Evolutionary conservation across 257 asterid genomes (phyloP), one percentile per base, ranked within the genome.

Genomic region (Anisodus tanguticus): DNA sequence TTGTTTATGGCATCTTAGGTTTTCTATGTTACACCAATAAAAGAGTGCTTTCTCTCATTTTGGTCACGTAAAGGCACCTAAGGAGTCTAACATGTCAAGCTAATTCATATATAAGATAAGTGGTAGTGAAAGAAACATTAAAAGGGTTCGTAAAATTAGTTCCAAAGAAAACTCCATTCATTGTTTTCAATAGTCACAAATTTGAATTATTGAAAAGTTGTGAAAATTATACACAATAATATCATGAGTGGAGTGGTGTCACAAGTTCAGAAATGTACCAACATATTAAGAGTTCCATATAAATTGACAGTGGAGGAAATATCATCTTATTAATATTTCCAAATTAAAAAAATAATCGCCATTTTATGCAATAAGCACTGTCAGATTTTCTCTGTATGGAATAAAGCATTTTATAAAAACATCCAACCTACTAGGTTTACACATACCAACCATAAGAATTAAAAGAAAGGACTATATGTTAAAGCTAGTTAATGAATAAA

Each of bases 391-490:
- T 7, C 31, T 41, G 13, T 69, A 6, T 15, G 78, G 77, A 69
- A 41, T 41, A 39, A 68, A 68, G 3, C 74, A 68, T 37, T 49
- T 74, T 74, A 26, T 51, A 13, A 8, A 53, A 22, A 53, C 19
- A 6, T 53, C 15, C 26, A 53, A 77, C 49, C 81, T 77, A 77
- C 64, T 13, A 53, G 47, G 12, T 51, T 35, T 26, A 8, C 26
- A 26, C 13, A 15, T 7, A 76, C 13, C 81, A 26, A 26, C 81
- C 22, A 7, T 2, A 47, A 49, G 47, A 76, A 51, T 13, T 51
- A 76, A 76, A 76, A 49, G 59, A 53, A 76, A 76, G 12, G 43
- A n/a, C n/a, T n/a, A n/a, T n/a, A n/a, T n/a, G n/a, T n/a, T n/a
- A n/a, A n/a, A n/a, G n/a, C n/a, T n/a, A n/a, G n/a, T n/a, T n/a